Evolutionary conservation across 495 filamentous ascomycete genomes (phyloP).

Genomic region (Pseudomonodictys pantanalensis): DNA sequence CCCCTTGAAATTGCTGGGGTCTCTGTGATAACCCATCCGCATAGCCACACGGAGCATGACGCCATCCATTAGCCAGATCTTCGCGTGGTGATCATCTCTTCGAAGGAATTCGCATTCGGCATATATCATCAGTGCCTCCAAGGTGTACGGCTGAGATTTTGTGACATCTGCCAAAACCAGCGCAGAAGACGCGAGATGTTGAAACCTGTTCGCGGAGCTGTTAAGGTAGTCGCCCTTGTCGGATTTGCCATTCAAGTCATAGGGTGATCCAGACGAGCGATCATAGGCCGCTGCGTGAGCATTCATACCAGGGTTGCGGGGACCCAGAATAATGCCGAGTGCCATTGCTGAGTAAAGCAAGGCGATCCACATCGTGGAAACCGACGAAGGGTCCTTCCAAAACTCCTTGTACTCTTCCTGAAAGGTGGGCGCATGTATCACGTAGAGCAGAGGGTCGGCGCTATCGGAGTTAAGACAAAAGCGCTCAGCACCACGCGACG

Average conservation of each 20-base stretch:
- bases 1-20: conserved; percentile 36
- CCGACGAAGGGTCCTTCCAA: conserved; percentile 35
- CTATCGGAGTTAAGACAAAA: neutral
- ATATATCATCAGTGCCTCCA: conserved; percentile 40
- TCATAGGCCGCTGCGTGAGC: neutral
- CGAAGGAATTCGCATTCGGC: conserved; percentile 33
- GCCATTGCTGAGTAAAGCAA: conserved; percentile 39
- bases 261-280: neutral
- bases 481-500: neutral
- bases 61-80: conserved; percentile 40
- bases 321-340: conserved; percentile 30
- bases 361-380: conserved; percentile 40
- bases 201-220: conserved; percentile 33
- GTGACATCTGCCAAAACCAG: conserved; percentile 38
- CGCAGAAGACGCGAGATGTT: conserved; percentile 36
- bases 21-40: conserved; percentile 42
- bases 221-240: neutral
- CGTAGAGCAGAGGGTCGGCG: conserved; percentile 7
- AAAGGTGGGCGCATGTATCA: conserved; percentile 41
- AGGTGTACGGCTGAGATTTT: conserved; percentile 36
- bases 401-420: conserved; percentile 43
- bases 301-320: conserved; percentile 23
- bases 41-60: conserved; percentile 37
- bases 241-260: neutral
- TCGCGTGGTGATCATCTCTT: conserved; percentile 34